Evolutionary conservation across 2,329 filamentous ascomycete species (phyloP).

Genomic region (Colletotrichum tofieldiae): DNA sequence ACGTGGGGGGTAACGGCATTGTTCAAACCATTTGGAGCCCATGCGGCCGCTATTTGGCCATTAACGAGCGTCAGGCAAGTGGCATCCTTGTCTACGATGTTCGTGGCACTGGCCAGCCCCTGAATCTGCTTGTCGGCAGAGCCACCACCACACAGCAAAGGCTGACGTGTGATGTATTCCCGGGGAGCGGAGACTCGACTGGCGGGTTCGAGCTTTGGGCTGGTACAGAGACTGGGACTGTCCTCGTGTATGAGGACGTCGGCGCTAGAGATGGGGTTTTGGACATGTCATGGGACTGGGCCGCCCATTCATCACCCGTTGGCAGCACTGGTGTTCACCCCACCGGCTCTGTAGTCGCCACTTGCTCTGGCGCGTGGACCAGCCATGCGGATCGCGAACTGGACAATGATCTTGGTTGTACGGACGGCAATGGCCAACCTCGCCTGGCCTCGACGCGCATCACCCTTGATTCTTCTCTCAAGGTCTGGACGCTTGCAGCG

Average conservation of each 20-base stretch:
- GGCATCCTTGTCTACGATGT: constrained; percentile 76
- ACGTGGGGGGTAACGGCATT: constrained; percentile 74
- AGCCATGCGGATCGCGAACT: constrained; percentile 46
- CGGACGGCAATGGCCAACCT: constrained; percentile 33
- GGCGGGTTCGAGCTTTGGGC: constrained; percentile 75
- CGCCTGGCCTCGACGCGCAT: constrained; percentile 39
- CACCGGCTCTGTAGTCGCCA: constrained; percentile 70
- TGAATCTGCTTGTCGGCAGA: constrained; percentile 69
- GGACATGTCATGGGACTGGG: constrained; percentile 66
- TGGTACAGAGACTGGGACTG: constrained; percentile 67
- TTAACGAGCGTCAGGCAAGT: constrained; percentile 71
- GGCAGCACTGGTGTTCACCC: constrained; percentile 67
- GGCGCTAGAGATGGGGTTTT: constrained; percentile 63
- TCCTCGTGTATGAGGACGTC: constrained; percentile 73
- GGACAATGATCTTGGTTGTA: constrained; percentile 24
- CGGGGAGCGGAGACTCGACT: constrained; percentile 50
- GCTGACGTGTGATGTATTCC: constrained; percentile 69
- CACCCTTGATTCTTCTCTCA: constrained; percentile 40
- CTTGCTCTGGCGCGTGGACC: constrained; percentile 70
- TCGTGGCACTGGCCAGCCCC: constrained; percentile 70
- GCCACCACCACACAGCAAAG: constrained; percentile 69
- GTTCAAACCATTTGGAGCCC: constrained; percentile 74
- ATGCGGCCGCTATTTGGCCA: constrained; percentile 74
- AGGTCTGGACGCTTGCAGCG: constrained; percentile 39
- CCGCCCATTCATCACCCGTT: constrained; percentile 63